Evolutionary conservation across 2,329 filamentous ascomycete species (phyloP).

Genomic region (Thelonectria rubi): DNA sequence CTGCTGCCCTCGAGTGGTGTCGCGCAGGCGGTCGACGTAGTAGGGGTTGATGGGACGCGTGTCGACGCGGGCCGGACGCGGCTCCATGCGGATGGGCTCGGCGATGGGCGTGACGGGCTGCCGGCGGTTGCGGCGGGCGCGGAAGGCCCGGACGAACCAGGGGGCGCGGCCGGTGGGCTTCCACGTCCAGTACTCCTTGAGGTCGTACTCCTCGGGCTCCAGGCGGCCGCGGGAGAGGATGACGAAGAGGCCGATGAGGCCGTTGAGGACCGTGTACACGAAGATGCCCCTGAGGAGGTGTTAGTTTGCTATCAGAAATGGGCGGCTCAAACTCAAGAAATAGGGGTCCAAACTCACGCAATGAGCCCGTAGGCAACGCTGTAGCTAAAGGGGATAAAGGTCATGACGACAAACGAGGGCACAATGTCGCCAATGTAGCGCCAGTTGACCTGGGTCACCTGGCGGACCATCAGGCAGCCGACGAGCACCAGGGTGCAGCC

Average conservation of each 20-base stretch:
- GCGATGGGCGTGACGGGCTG: background rate
- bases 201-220: slow-evolving; percentile 61
- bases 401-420: slow-evolving; percentile 78
- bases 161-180: slow-evolving; percentile 58
- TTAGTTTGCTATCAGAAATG: too few species aligned
- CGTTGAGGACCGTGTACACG: slow-evolving; percentile 60
- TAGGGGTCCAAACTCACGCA: slow-evolving; percentile 59
- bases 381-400: slow-evolving; percentile 81
- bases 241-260: slow-evolving; percentile 57
- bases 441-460: slow-evolving; percentile 81
- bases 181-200: slow-evolving; percentile 67
- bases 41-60: background rate
- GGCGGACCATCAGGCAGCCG: slow-evolving; percentile 80
- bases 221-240: slow-evolving; percentile 53
- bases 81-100: background rate
- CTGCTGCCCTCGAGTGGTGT: background rate
- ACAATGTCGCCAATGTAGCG: slow-evolving; percentile 78
- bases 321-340: too few species aligned
- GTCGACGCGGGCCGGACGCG: background rate
- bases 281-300: slow-evolving; percentile 57
- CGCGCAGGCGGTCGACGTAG: background rate
- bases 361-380: slow-evolving; percentile 82
- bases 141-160: slow-evolving; percentile 56
- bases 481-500: slow-evolving; percentile 78
- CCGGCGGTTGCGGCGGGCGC: slow-evolving; percentile 27